A percentile compares a stretch with the other conserved stretches of the same genome.
Evolutionary conservation across 805 yeast species (phyloP).

Genomic region (Brettanomyces anomalus): DNA sequence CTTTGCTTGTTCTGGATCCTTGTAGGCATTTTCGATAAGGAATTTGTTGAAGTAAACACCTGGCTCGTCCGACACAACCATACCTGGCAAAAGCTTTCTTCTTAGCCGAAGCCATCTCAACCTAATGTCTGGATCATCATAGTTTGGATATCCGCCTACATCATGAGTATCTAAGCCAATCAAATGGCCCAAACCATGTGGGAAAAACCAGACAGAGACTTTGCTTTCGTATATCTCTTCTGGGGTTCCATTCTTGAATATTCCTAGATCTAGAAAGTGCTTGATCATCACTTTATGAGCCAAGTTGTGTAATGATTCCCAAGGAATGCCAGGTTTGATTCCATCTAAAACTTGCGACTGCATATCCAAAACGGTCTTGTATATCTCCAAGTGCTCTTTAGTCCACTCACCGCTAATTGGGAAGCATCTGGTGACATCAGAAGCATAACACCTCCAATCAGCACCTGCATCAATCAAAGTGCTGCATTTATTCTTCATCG

Average conservation of each 20-base stretch:
- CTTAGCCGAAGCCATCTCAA: slow-evolving; percentile 74
- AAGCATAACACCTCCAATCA: slow-evolving; percentile 88
- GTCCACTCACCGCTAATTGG: slow-evolving; percentile 89
- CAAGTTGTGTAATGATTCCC: slow-evolving; percentile 78
- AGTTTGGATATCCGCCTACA: slow-evolving; percentile 83
- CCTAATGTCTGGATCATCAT: slow-evolving; percentile 73
- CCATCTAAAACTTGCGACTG: slow-evolving; percentile 60
- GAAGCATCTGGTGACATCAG: slow-evolving; percentile 93
- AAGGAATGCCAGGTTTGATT: slow-evolving; percentile 71
- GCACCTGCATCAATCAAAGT: slow-evolving; percentile 94
- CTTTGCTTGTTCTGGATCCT: slow-evolving; percentile 39
- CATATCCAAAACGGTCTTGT: slow-evolving; percentile 75
- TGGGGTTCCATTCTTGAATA: slow-evolving; percentile 49
- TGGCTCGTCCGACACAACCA: slow-evolving; percentile 94
- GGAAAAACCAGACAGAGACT: slow-evolving; percentile 74
- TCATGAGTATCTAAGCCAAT: slow-evolving; percentile 96
- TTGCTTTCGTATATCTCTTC: slow-evolving; percentile 63
- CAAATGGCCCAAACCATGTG: slow-evolving; percentile 93
- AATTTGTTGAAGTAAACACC: slow-evolving; percentile 88
- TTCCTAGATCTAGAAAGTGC: slow-evolving; percentile 64
- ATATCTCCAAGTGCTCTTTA: slow-evolving; percentile 75
- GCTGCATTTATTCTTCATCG: slow-evolving; percentile 47
- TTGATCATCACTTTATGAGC: slow-evolving; percentile 74
- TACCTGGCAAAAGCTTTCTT: slow-evolving; percentile 57
- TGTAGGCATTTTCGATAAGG: slow-evolving; percentile 55